These are phyloP conservation scores for Carallia pectinifolia DNA, from an alignment of 345 rosid species.

Conservation along the genomic window DNA sequence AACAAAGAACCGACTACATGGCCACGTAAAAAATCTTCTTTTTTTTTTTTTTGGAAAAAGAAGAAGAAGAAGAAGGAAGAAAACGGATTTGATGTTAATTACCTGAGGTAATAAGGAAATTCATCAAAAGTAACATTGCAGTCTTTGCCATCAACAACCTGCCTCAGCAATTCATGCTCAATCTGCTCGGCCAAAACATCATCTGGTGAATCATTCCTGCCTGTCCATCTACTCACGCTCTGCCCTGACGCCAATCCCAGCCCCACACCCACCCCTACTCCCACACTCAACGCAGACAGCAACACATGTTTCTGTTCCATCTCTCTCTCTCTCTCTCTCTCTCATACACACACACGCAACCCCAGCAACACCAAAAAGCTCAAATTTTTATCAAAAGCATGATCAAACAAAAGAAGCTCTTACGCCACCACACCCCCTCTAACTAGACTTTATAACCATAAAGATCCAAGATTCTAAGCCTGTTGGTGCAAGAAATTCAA, in stretches of 20 bases:
- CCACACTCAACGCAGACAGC: conserved; percentile 76
- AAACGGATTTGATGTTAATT: neutral
- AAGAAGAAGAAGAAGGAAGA: neutral
- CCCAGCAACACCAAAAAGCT: neutral
- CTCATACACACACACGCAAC: neutral
- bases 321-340: neutral
- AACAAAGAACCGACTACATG: too few relatives aligned
- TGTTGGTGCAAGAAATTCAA: neutral
- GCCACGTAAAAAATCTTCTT: too few relatives aligned
- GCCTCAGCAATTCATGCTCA: conserved; percentile 79
- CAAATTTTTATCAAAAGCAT: neutral
- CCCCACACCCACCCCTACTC: conserved; percentile 90
- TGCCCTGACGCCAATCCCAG: conserved; percentile 81
- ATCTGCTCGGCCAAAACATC: conserved; percentile 62
- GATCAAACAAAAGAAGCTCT: neutral
- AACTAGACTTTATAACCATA: neutral
- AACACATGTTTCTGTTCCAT: conserved; percentile 82
- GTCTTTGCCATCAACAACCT: conserved; percentile 61
- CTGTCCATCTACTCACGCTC: conserved; percentile 55
- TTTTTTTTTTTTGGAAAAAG: neutral
- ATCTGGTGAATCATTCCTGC: conserved; percentile 38
- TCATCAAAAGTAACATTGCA: conserved; percentile 65
- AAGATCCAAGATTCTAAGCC: neutral
- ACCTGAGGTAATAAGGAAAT: conserved; percentile 93
- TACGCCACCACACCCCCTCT: neutral